phyloP scores from a whole-genome alignment of 2,329 filamentous ascomycete genomes.

The Nannizzia gypsea region DNA sequence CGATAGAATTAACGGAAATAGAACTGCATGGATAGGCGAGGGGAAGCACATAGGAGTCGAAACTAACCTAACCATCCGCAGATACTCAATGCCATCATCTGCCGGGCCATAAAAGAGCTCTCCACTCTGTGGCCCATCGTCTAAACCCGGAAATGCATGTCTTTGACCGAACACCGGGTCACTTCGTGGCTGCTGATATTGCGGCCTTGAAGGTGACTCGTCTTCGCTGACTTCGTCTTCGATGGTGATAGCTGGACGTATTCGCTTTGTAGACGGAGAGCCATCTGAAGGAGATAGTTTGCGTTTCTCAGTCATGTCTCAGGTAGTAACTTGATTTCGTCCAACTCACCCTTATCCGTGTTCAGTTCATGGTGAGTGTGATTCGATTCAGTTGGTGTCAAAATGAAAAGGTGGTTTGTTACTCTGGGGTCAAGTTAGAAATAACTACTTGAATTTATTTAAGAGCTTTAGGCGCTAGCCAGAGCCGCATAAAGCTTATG shows the following conservation, averaged over 20 bases:
- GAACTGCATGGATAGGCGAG: neutral
- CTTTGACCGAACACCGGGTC: conserved; percentile 60
- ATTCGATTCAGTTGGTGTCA: neutral
- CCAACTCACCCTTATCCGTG: neutral
- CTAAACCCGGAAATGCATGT: conserved; percentile 56
- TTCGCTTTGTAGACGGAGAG: conserved; percentile 20
- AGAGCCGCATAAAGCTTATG: neutral
- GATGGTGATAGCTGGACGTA: conserved; percentile 19
- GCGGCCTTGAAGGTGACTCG: conserved; percentile 9
- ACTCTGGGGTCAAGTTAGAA: too few species aligned
- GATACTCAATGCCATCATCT: conserved; percentile 56
- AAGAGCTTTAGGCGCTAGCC: neutral
- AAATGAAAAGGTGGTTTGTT: neutral
- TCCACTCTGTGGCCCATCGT: conserved; percentile 36
- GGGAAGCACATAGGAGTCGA: neutral
- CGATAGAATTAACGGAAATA: neutral
- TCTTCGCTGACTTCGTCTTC: conserved; percentile 21
- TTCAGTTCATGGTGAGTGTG: neutral
- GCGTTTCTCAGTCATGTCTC: conserved; percentile 12
- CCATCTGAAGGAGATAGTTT: conserved; percentile 9
- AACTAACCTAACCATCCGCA: conserved; percentile 58
- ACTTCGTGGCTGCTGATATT: conserved; percentile 33
- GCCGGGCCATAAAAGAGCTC: conserved; percentile 58
- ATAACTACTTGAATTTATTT: neutral
- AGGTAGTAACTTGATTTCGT: neutral